Conservation (phyloP, 1,284 basidiomycete species). For the Mycena citricolor region DNA sequence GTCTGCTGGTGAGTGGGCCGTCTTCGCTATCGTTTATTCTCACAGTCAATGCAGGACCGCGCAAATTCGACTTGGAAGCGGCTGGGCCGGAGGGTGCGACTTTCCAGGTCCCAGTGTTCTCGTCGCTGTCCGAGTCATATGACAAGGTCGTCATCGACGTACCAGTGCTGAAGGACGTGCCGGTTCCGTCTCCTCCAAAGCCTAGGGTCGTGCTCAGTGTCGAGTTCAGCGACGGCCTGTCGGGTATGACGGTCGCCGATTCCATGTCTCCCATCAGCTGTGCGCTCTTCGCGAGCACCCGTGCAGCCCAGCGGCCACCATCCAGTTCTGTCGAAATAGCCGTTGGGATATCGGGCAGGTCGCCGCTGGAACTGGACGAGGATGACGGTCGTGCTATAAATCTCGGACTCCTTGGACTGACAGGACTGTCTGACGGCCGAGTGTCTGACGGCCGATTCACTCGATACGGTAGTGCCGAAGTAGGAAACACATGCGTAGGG, state of each 20-base stretch:
- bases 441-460: slow-evolving; percentile 32
- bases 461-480: slow-evolving; percentile 30
- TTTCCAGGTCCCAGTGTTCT: slow-evolving; percentile 36
- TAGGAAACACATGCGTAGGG: slow-evolving; percentile 36
- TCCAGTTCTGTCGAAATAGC: slow-evolving; percentile 14
- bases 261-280: slow-evolving; percentile 1
- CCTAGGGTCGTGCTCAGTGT: background rate
- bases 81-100: slow-evolving; percentile 31
- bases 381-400: slow-evolving; percentile 28
- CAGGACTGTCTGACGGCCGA: slow-evolving; percentile 47
- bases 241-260: slow-evolving; percentile 17
- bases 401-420: slow-evolving; percentile 47
- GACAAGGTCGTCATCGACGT: slow-evolving; percentile 27
- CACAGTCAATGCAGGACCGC: slow-evolving; percentile 43
- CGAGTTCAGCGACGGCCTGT: slow-evolving; percentile 15
- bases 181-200: slow-evolving; percentile 3
- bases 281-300: slow-evolving; percentile 26
- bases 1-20: slow-evolving; percentile 14
- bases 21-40: slow-evolving; percentile 32
- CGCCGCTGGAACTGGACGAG: slow-evolving; percentile 17
- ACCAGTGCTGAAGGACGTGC: slow-evolving; percentile 23
- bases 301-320: slow-evolving; percentile 29
- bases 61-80: slow-evolving; percentile 30
- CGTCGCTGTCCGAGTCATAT: slow-evolving; percentile 50
- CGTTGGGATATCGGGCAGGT: slow-evolving; percentile 13